phyloP scores from a whole-genome alignment of 169 alveolate genomes.

The Plasmodium yoelii region DNA sequence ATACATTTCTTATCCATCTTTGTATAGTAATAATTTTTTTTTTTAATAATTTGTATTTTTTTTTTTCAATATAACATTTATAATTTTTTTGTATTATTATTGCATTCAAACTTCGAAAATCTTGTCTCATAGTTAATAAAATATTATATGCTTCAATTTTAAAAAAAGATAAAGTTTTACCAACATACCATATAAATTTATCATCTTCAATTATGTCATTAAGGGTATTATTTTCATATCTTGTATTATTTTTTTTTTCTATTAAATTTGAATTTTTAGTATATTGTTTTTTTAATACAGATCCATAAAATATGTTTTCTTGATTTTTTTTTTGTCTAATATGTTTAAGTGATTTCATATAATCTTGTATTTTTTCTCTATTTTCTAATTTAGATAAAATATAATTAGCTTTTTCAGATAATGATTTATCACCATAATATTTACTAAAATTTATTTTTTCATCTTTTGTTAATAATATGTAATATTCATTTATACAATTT shows the following conservation, averaged over 20 bases:
- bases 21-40: slow-evolving; percentile 77
- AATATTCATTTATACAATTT: slow-evolving; percentile 89
- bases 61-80: slow-evolving; percentile 73
- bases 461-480: slow-evolving; percentile 78
- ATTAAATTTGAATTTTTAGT: neutral
- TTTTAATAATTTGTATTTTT: slow-evolving; percentile 54
- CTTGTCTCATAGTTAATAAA: slow-evolving; percentile 79
- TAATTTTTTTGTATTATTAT: slow-evolving; percentile 78
- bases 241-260: neutral
- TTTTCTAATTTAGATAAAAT: neutral
- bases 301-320: neutral
- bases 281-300: neutral
- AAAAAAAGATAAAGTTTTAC: slow-evolving; percentile 47
- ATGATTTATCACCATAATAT: slow-evolving; percentile 19
- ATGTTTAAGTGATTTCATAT: neutral
- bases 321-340: neutral
- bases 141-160: slow-evolving; percentile 81
- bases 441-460: slow-evolving; percentile 33
- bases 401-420: slow-evolving; percentile 45
- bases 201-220: neutral
- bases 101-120: slow-evolving; percentile 77
- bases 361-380: slow-evolving; percentile 12
- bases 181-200: slow-evolving; percentile 55
- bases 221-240: neutral
- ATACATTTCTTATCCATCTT: slow-evolving; percentile 78